Base-by-base conservation (phyloP, 1,284 basidiomycete genomes). In the Meira nashicola region DNA sequence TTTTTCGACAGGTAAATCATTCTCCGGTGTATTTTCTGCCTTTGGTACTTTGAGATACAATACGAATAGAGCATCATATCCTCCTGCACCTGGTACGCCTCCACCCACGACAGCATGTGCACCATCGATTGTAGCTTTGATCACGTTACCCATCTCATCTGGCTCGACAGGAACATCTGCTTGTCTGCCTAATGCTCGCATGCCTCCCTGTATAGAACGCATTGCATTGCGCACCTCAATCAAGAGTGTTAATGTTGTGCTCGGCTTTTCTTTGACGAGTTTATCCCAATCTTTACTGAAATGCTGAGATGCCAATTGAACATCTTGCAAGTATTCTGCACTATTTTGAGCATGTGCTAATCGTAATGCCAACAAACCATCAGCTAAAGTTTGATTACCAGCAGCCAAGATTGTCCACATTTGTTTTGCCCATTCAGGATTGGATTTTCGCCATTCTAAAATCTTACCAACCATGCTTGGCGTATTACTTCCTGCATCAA, bases 1-100 rank as follows among this genome's bases (percentile, higher is more conserved):
- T 12, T 25, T 60, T 38, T 38, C 11, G 23, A 60, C 21, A 10
- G 46, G 12, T 25, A 25, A 17, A 8, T n/a, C 8, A 5, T 48
- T 23, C 5, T 25, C 46, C 28, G 3, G 28, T 33, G 28, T 33
- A 33, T 33, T 8, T 48, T 15, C 46, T 11, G 51, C 21, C 15
- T 17, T 40, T 12, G 25, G 23, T 5, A 33, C 21, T 33, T 15
- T 14, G 21, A 78, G 61, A 50, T 71, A 68, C 14, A 98, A 84
- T 8, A 98, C 81, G 88, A 92, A 98, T 57, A 98, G 85, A 1
- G 95, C 95, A 76, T 99, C 95, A 78, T 90, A 98, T 1, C 95
- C 95, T 3, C 95, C 95, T 28, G 95, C 93, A 61, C 51, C 28
- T 1, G 95, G 95, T 3, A 98, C 94, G 37, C 94, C 94, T 40